These are phyloP conservation scores for Penicillium freii DNA, from an alignment of 2,329 filamentous ascomycete species.

Conservation along the genomic window DNA sequence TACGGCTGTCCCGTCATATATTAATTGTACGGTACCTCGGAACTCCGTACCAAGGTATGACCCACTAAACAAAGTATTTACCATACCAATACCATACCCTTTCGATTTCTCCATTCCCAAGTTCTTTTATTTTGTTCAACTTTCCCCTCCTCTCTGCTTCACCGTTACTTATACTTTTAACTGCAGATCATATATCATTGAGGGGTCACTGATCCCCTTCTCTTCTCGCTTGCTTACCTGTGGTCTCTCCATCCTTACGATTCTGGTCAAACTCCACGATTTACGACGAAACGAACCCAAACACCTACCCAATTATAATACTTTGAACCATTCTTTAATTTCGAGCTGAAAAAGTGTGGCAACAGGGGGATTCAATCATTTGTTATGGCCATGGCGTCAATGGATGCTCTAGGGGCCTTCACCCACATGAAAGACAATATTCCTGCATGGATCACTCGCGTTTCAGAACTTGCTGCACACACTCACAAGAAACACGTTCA, in stretches of 20 bases:
- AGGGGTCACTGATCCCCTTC: neutral
- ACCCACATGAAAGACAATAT: constrained; percentile 45
- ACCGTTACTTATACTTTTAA: constrained; percentile 14
- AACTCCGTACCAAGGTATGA: neutral
- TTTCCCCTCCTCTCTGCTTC: constrained; percentile 12
- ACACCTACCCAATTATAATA: neutral
- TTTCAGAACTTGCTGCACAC: constrained; percentile 44
- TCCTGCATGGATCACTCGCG: constrained; percentile 44
- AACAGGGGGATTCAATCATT: neutral
- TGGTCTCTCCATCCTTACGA: neutral
- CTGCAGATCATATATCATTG: constrained; percentile 2
- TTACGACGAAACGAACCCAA: constrained; percentile 19
- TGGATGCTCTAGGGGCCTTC: constrained; percentile 48
- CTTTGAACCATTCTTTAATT: neutral
- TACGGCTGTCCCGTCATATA: neutral
- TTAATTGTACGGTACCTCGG: no score
- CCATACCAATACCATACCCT: constrained; percentile 12
- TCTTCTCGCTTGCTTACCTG: neutral
- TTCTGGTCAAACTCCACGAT: constrained; percentile 5
- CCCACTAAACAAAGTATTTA: constrained; percentile 5
- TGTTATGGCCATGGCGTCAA: constrained; percentile 19
- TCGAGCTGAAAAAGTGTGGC: neutral
- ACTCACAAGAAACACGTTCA: constrained; percentile 43
- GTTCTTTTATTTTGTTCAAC: constrained; percentile 8
- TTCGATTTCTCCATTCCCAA: constrained; percentile 16